These are phyloP conservation scores for Sporothrix globosa DNA, from an alignment of 2,329 filamentous ascomycete genomes.

Conservation along the genomic window DNA sequence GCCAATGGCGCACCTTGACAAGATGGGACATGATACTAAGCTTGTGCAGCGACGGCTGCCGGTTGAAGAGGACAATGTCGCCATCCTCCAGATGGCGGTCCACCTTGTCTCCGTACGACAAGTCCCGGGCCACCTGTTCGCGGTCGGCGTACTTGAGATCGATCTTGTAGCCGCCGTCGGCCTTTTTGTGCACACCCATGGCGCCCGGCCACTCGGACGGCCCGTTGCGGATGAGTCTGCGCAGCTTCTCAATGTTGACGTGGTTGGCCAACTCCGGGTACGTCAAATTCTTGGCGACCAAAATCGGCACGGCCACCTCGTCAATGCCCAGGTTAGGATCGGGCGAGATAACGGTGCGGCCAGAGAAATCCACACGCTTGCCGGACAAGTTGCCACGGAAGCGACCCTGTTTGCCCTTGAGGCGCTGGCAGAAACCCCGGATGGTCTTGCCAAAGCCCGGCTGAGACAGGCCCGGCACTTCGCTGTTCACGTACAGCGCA, in stretches of 20 bases:
- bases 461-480: conserved; percentile 89
- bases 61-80: conserved; percentile 96
- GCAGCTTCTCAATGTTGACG: conserved; percentile 83
- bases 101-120: conserved; percentile 83
- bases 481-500: conserved; percentile 97
- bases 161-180: conserved; percentile 68
- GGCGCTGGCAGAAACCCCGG: conserved; percentile 87
- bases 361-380: conserved; percentile 98
- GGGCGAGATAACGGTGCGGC: conserved; percentile 94
- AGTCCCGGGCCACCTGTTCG: conserved; percentile 69
- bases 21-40: conserved; percentile 97
- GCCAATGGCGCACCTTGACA: conserved; percentile 90
- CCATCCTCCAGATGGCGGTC: conserved; percentile 94
- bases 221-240: conserved; percentile 73
- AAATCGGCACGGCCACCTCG: conserved; percentile 85
- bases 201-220: conserved; percentile 83
- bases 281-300: conserved; percentile 95
- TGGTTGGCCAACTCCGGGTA: conserved; percentile 87
- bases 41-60: conserved; percentile 96
- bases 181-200: conserved; percentile 54
- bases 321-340: conserved; percentile 94
- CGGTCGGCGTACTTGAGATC: conserved; percentile 76
- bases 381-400: conserved; percentile 96
- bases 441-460: conserved; percentile 85
- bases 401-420: conserved; percentile 96